phyloP scores from a whole-genome alignment of 2,329 filamentous ascomycete genomes.

The Colletotrichum coccodes region DNA sequence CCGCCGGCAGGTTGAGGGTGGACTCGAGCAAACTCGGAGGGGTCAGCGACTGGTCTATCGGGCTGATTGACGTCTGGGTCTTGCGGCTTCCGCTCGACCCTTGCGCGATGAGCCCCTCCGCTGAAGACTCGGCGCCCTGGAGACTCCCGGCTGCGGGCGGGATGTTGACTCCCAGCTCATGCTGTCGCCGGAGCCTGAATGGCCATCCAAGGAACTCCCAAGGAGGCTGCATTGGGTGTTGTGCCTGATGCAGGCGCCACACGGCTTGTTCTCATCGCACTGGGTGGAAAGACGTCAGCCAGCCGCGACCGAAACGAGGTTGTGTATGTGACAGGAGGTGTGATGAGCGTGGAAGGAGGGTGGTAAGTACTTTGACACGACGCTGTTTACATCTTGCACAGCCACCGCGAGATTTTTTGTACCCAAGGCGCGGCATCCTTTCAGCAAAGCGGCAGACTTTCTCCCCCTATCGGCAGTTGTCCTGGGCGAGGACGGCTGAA shows the following conservation, averaged over 20 bases:
- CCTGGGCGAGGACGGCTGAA: background rate
- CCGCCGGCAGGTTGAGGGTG: background rate
- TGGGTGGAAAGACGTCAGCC: slow-evolving; percentile 32
- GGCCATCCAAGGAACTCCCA: slow-evolving; percentile 21
- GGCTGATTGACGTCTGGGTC: slow-evolving; percentile 14
- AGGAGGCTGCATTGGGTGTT: slow-evolving; percentile 45
- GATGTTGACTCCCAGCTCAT: slow-evolving; percentile 9
- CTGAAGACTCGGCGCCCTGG: background rate
- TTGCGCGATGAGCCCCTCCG: slow-evolving; percentile 5
- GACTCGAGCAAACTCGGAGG: slow-evolving; percentile 13
- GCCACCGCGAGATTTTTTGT: slow-evolving; percentile 47
- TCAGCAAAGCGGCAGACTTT: background rate
- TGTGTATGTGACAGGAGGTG: background rate
- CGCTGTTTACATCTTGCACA: slow-evolving; percentile 48
- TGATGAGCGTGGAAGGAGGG: background rate
- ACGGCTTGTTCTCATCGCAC: slow-evolving; percentile 52
- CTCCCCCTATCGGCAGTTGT: background rate
- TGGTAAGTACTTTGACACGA: slow-evolving; percentile 45
- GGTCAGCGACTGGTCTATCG: slow-evolving; percentile 12
- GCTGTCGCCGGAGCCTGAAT: slow-evolving; percentile 8
- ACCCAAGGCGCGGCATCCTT: slow-evolving; percentile 42
- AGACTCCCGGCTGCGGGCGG: background rate
- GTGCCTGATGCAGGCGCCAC: slow-evolving; percentile 48
- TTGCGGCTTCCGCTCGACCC: slow-evolving; percentile 10
- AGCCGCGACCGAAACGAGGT: background rate